A percentile compares a stretch with the other conserved stretches of the same genome.
These are phyloP conservation scores for Oxytropis ochrocephala DNA, from an alignment of 306 rosid species.

Conservation along the genomic window DNA sequence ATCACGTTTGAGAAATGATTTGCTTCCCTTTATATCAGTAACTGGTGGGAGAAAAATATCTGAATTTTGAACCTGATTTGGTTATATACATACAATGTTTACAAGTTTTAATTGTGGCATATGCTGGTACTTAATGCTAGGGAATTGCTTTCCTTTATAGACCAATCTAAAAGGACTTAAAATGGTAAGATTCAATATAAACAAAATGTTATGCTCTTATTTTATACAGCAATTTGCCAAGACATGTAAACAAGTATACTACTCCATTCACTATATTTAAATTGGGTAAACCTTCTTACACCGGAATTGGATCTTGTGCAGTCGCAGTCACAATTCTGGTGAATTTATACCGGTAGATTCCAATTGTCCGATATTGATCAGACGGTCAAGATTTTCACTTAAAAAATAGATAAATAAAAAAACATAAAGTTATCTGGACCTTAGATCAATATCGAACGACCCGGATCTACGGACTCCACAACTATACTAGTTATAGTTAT, in stretches of 20 bases:
- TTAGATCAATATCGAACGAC: too few relatives aligned
- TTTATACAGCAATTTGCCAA: not conserved
- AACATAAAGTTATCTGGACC: too few relatives aligned
- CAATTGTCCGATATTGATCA: too few relatives aligned
- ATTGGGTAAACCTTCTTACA: slow-evolving; percentile 16
- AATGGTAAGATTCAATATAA: not conserved
- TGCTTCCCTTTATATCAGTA: not conserved
- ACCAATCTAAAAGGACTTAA: not conserved
- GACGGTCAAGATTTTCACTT: too few relatives aligned
- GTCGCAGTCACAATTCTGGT: too few relatives aligned
- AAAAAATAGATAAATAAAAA: too few relatives aligned
- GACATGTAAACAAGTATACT: slow-evolving; percentile 1
- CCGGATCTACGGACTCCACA: too few relatives aligned
- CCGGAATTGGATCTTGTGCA: too few relatives aligned
- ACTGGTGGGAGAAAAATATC: slow-evolving; percentile 8
- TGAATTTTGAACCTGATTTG: not conserved
- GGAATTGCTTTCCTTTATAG: not conserved
- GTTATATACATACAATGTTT: not conserved
- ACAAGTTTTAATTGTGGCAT: not conserved
- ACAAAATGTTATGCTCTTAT: not conserved
- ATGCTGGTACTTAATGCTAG: not conserved
- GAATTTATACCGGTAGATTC: too few relatives aligned
- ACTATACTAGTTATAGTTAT: too few relatives aligned
- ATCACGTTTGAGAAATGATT: not conserved
- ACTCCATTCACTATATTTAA: slow-evolving; percentile 5